A percentile compares a stretch with the other conserved stretches of the same genome.
Conservation (phyloP, 2,329 filamentous ascomycete species). For the Phoma sp. region DNA sequence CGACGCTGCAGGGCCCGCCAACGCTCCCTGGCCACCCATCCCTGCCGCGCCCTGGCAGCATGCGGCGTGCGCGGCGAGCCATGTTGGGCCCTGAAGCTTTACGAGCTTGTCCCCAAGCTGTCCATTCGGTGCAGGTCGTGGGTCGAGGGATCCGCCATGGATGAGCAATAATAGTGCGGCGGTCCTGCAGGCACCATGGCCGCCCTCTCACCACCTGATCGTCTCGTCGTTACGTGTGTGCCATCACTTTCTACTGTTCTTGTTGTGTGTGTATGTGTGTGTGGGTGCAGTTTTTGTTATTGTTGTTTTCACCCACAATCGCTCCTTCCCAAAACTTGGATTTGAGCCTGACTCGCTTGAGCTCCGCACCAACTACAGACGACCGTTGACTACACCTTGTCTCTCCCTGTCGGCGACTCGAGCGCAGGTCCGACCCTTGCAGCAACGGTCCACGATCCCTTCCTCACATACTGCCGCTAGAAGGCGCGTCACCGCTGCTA, state of each 20-base stretch:
- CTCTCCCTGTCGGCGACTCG: constrained; percentile 26
- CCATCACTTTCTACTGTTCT: neutral
- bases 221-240: neutral
- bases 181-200: constrained; percentile 7
- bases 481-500: constrained; percentile 21
- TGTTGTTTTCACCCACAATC: constrained; percentile 6
- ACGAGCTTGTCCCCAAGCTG: constrained; percentile 14
- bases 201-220: constrained; percentile 1
- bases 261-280: neutral
- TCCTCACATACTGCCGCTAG: constrained; percentile 24
- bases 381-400: constrained; percentile 36
- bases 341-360: constrained; percentile 28
- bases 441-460: constrained; percentile 21
- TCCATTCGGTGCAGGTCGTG: constrained; percentile 14
- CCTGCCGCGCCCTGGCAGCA: constrained; percentile 30
- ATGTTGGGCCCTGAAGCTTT: constrained; percentile 13
- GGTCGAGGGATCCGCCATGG: constrained; percentile 12
- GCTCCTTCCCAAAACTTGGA: constrained; percentile 11
- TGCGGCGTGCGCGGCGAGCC: constrained; percentile 15
- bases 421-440: constrained; percentile 42
- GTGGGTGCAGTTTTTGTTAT: no score
- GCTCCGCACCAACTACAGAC: constrained; percentile 22
- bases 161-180: constrained; percentile 18
- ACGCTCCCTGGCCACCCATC: constrained; percentile 33
- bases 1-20: constrained; percentile 28